Base-by-base conservation (phyloP, 371 early-diverging fungal genomes). In the Blakeslea trispora region DNA sequence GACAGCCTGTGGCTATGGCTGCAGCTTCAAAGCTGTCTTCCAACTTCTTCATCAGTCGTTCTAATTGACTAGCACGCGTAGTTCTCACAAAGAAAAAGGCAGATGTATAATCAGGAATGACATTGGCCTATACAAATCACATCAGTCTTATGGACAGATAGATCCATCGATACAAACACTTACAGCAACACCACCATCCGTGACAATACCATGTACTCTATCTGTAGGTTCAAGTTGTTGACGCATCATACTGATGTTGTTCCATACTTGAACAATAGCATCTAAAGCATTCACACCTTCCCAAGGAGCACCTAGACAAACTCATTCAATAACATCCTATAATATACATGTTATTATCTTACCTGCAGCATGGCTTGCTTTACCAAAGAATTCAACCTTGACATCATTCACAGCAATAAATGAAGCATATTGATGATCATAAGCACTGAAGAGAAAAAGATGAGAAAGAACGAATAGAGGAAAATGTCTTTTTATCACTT, bases 161-260 rank as follows among this genome's bases (percentile, higher is more conserved):
- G 9, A n/a, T 11, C 3, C 41, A 49, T 6, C 31, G 7, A 15
- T 44, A 58, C 46, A n/a, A n/a, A n/a, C n/a, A 61, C 85, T 85
- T 64, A 82, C 64, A 1, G 84, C 82, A 48, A 75, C 65, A 13
- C 90, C 89, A 32, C 86, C 91, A 45, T 86, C 64, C 19, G 79
- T 81, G 40, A 91, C 86, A 50, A 92, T 84, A 44, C 88, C 90
- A 51, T 92, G 92, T 14, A 90, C 74, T 45, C 89, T 61, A 49
- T 77, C 70, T 8, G 81, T 75, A n/a, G 90, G 87, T 32, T 74
- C 58, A 15, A 83, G 72, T 55, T 91, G 90, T 56, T 91, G 91
- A 24, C 90, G 79, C 74, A 91, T 63, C 75, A 84, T 72, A 17
- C 84, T 79, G 54, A 90, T 77, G 31, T 73, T 78, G 41, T 81